Evolutionary conservation across 208 protist genomes (phyloP).

Genomic region (Trypanosomatidae sp.): DNA sequence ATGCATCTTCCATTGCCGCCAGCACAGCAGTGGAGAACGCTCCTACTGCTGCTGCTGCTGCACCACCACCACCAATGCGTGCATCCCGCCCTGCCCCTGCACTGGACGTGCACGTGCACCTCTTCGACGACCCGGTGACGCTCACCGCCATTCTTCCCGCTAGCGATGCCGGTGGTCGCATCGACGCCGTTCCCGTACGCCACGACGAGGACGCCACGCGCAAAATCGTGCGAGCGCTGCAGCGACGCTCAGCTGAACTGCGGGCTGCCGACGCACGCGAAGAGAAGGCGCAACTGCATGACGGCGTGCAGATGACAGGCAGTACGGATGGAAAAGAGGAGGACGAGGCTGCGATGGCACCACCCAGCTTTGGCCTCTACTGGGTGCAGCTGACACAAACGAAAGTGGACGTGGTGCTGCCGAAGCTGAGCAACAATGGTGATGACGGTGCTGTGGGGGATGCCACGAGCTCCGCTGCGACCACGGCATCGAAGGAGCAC

Average conservation of each 20-base stretch:
- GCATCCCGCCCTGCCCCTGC: too few species aligned
- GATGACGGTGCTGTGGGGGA: too few species aligned
- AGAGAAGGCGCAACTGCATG: too few species aligned
- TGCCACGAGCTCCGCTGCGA: neutral
- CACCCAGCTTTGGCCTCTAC: conserved; percentile 37
- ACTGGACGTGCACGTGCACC: conserved; percentile 31
- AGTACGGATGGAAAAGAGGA: neutral
- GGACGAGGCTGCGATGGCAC: neutral
- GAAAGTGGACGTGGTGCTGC: conserved; percentile 45
- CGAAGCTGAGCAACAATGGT: too few species aligned
- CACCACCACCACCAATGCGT: too few species aligned
- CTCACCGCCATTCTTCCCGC: conserved; percentile 11
- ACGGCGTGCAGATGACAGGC: too few species aligned
- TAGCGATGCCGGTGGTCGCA: neutral
- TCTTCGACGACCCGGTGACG: conserved; percentile 61
- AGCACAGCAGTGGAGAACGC: too few species aligned
- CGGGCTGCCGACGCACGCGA: neutral
- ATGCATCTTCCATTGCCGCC: too few species aligned
- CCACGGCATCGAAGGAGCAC: too few species aligned
- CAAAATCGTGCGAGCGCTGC: conserved; percentile 64
- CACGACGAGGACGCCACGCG: conserved; percentile 75
- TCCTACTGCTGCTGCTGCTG: too few species aligned
- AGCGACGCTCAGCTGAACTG: conserved; percentile 23
- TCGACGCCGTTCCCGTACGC: conserved; percentile 66
- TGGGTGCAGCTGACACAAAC: conserved; percentile 73